Percentiles rank a stretch among this genome's conserved stretches.
Evolutionary conservation across 257 asterid genomes (phyloP).

Genomic region (Forsythia suspensa): DNA sequence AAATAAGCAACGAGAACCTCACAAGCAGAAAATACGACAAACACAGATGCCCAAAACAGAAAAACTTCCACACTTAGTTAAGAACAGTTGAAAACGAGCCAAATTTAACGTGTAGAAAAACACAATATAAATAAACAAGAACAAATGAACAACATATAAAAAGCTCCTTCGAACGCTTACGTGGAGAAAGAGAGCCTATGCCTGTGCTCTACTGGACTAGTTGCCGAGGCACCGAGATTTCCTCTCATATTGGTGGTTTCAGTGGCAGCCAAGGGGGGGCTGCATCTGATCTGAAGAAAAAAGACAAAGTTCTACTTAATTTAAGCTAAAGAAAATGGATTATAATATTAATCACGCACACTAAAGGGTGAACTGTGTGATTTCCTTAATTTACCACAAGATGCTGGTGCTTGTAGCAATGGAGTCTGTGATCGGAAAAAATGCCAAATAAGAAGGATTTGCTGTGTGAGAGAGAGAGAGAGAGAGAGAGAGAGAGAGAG

Average conservation of each 20-base stretch:
- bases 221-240: constrained; percentile 33
- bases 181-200: constrained; percentile 47
- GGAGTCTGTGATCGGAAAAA: constrained; percentile 25
- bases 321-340: background rate
- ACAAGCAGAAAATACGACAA: background rate
- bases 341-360: background rate
- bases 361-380: background rate
- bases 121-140: background rate
- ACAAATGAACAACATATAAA: background rate
- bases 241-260: constrained; percentile 51
- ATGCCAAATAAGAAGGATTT: constrained; percentile 43
- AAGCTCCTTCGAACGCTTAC: constrained; percentile 26
- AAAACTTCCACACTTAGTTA: constrained; percentile 10
- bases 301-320: background rate
- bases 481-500: constrained; percentile 1
- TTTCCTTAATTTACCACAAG: background rate
- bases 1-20: background rate
- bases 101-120: background rate
- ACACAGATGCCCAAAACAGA: constrained; percentile 6
- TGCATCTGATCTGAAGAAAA: constrained; percentile 35
- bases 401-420: background rate
- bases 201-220: constrained; percentile 62
- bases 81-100: constrained; percentile 12
- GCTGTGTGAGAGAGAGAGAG: constrained; percentile 18
- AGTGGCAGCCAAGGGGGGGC: constrained; percentile 22